A percentile compares a stretch with the other conserved stretches of the same genome.
phyloP scores from a whole-genome alignment of 495 filamentous ascomycete genomes.

The Daldinia bambusicola region DNA sequence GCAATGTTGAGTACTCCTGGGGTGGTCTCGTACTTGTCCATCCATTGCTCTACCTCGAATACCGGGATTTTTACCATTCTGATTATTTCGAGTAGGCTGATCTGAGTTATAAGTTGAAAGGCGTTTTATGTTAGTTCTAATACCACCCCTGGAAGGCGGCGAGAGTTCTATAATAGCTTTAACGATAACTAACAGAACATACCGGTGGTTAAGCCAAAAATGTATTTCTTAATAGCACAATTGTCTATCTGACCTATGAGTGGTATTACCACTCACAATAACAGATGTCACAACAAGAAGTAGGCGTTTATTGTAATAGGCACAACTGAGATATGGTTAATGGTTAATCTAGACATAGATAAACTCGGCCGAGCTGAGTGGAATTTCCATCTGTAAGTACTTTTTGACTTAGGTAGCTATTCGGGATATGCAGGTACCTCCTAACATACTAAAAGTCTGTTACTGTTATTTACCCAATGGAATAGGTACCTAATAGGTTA shows the following conservation, averaged over 20 bases:
- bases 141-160: neutral
- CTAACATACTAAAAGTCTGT: no score
- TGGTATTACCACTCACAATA: no score
- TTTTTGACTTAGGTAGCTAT: no score
- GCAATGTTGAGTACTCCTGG: constrained; percentile 81
- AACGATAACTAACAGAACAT: neutral
- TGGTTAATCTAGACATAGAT: neutral
- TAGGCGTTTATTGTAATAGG: neutral
- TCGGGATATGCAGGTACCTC: no score
- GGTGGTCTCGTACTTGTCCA: constrained; percentile 82
- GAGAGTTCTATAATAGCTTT: neutral
- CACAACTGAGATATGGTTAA: no score
- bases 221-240: no score
- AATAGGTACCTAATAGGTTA: no score
- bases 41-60: constrained; percentile 93
- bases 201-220: no score
- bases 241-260: no score
- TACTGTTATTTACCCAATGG: no score
- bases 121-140: neutral
- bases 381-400: no score
- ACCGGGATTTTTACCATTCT: constrained; percentile 74
- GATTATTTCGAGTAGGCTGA: neutral
- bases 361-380: no score
- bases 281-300: neutral
- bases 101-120: neutral